These are phyloP conservation scores for Scheffersomyces coipomensis DNA, from an alignment of 805 yeast species.

Conservation along the genomic window DNA sequence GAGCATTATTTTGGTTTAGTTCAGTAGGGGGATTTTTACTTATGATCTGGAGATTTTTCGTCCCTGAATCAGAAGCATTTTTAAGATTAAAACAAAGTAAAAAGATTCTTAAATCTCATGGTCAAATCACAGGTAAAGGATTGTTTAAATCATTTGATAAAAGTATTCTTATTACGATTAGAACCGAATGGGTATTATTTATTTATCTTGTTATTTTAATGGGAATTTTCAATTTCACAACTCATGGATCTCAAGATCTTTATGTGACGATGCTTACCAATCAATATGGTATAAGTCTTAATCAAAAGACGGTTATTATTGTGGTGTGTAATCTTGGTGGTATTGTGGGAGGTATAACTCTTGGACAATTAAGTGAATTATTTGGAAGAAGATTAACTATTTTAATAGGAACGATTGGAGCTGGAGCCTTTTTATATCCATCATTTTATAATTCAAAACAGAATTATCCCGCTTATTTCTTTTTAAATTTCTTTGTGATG, in stretches of 20 bases:
- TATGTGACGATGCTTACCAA: slow-evolving; percentile 38
- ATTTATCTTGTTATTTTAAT: slow-evolving; percentile 52
- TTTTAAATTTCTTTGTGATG: slow-evolving; percentile 62
- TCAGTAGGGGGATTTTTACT: slow-evolving; percentile 51
- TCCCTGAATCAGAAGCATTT: slow-evolving; percentile 52
- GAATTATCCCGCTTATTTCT: slow-evolving; percentile 39
- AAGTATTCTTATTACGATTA: slow-evolving; percentile 12
- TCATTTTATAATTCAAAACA: slow-evolving; percentile 26
- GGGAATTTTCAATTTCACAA: slow-evolving; percentile 41
- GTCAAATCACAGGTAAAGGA: slow-evolving; percentile 23
- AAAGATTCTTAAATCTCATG: slow-evolving; percentile 11
- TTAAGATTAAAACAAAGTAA: slow-evolving; percentile 28
- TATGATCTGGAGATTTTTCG: slow-evolving; percentile 27
- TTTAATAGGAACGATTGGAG: slow-evolving; percentile 28
- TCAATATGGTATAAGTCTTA: slow-evolving; percentile 29
- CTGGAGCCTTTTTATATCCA: slow-evolving; percentile 42
- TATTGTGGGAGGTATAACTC: slow-evolving; percentile 36
- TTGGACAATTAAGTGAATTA: slow-evolving; percentile 44
- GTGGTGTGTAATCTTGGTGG: slow-evolving; percentile 43
- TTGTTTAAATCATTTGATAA: slow-evolving; percentile 4
- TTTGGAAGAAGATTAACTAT: slow-evolving; percentile 37
- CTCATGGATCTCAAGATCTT: slow-evolving; percentile 43
- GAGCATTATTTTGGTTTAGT: slow-evolving; percentile 66
- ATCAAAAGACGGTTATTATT: slow-evolving; percentile 38
- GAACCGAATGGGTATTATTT: slow-evolving; percentile 59